phyloP scores from a whole-genome alignment of 208 protist genomes.

The Trypanosoma boissoni region DNA sequence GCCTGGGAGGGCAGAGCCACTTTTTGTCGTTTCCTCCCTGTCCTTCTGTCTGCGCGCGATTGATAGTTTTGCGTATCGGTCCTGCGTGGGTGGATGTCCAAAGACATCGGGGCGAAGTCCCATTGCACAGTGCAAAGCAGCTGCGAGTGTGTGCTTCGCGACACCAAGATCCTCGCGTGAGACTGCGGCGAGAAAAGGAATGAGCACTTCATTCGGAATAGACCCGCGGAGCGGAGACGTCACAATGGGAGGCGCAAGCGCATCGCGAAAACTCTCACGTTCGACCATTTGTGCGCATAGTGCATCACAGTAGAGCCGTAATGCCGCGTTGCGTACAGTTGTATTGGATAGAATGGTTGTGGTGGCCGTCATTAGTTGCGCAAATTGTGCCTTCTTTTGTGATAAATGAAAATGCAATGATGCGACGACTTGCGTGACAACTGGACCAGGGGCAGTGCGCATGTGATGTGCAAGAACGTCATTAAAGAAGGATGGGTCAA shows the following conservation, averaged over 20 bases:
- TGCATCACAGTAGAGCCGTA: conserved; percentile 65
- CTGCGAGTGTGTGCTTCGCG: conserved; percentile 47
- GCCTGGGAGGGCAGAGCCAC: not conserved
- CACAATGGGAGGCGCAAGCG: conserved; percentile 64
- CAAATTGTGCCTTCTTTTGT: conserved; percentile 41
- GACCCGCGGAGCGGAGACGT: conserved; percentile 29
- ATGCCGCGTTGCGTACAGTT: conserved; percentile 44
- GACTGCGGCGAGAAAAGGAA: conserved; percentile 76
- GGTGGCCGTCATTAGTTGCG: conserved; percentile 63
- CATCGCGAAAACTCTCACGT: conserved; percentile 55
- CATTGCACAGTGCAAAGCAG: conserved; percentile 65
- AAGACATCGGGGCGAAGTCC: conserved; percentile 68
- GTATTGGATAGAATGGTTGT: conserved; percentile 49
- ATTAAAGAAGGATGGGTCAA: conserved; percentile 57
- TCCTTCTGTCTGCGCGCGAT: conserved; percentile 7
- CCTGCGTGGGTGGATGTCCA: conserved; percentile 69
- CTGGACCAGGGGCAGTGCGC: conserved; percentile 19
- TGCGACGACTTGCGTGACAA: conserved; percentile 49
- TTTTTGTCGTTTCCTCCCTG: not conserved
- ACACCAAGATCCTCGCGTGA: conserved; percentile 65
- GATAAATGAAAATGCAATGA: conserved; percentile 56
- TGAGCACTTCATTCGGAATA: conserved; percentile 70
- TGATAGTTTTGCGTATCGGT: conserved; percentile 29
- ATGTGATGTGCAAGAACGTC: conserved; percentile 34
- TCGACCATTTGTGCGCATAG: conserved; percentile 51